Evolutionary conservation across 2,329 filamentous ascomycete genomes (phyloP).

Genomic region (Huntiella omanensis): DNA sequence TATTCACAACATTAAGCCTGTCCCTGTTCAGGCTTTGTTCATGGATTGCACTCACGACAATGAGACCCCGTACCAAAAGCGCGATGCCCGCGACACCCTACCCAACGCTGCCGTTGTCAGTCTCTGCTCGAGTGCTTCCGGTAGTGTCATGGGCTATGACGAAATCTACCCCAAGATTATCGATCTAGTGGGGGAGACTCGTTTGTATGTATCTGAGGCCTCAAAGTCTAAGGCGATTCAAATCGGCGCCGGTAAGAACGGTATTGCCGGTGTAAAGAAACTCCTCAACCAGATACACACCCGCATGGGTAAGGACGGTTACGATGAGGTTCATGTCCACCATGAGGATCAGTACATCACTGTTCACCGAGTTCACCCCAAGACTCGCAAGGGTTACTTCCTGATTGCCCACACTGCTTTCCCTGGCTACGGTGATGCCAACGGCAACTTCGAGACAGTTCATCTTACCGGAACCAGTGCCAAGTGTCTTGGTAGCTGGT

Average conservation of each 20-base stretch:
- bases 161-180: conserved; percentile 86
- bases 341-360: conserved; percentile 94
- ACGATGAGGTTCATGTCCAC: conserved; percentile 89
- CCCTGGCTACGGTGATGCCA: conserved; percentile 71
- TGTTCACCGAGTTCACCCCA: conserved; percentile 83
- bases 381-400: conserved; percentile 84
- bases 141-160: conserved; percentile 95
- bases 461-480: conserved; percentile 69
- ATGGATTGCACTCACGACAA: conserved; percentile 99
- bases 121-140: conserved; percentile 88
- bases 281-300: conserved; percentile 88
- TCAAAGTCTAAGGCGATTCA: conserved; percentile 42
- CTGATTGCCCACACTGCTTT: conserved; percentile 92
- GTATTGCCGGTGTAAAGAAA: conserved; percentile 81
- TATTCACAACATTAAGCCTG: conserved; percentile 66
- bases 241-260: conserved; percentile 52
- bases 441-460: conserved; percentile 62
- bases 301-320: conserved; percentile 86
- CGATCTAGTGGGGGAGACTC: conserved; percentile 80
- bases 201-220: conserved; percentile 62
- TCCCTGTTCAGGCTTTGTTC: conserved; percentile 79
- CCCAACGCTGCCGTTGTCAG: conserved; percentile 85
- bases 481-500: conserved; percentile 77
- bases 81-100: conserved; percentile 82
- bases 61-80: conserved; percentile 84